Evolutionary conservation across 2,329 filamentous ascomycete species (phyloP), one percentile per base, ranked within the genome.

Genomic region (Leptographium galeiforme): DNA sequence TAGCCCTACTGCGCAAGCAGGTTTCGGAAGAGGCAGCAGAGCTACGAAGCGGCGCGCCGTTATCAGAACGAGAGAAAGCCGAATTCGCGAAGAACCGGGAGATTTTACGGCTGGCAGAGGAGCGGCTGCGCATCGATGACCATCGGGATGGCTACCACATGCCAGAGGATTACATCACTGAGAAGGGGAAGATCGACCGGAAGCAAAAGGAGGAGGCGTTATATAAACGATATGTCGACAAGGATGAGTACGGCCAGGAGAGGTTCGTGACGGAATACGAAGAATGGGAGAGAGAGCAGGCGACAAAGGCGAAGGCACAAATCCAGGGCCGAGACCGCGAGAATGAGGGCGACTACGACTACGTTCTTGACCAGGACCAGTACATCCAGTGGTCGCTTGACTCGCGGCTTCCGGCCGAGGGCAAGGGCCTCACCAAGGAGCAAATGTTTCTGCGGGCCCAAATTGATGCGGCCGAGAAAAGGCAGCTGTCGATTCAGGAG

Each of bases 111-210:
- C 73, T 95, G 44, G 88, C 89, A 1, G 87, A 96, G 68, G 89
- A 94, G 65, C 78, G 91, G 25, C 72, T 91, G 53, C 79, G 80
- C 45, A 95, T 98, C 58, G 90, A 97, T 64, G 91, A 97, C 60
- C 83, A 95, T 66, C 79, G 84, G 19, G 90, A 96, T 70, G 91
- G 91, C 2, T 98, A 97, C 68, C 78, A 84, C 59, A 84, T 98
- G 72, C 93, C 91, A 0, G 90, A 96, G 58, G 89, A 96, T 65
- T 95, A 95, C 64, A 91, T 95, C 57, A 95, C 87, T 0, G 89
- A 94, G 65, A 90, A 91, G 68, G 89, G 89, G 25, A 93, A 94
- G 63, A 84, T 95, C 57, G 87, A 95, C 64, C 77, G 78, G 60
- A 89, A 86, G 65, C 86, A 87, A 65, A 97, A 97, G 66, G 81